These are phyloP conservation scores for Plasmodium knowlesi DNA, from an alignment of 169 alveolate species.

Conservation along the genomic window DNA sequence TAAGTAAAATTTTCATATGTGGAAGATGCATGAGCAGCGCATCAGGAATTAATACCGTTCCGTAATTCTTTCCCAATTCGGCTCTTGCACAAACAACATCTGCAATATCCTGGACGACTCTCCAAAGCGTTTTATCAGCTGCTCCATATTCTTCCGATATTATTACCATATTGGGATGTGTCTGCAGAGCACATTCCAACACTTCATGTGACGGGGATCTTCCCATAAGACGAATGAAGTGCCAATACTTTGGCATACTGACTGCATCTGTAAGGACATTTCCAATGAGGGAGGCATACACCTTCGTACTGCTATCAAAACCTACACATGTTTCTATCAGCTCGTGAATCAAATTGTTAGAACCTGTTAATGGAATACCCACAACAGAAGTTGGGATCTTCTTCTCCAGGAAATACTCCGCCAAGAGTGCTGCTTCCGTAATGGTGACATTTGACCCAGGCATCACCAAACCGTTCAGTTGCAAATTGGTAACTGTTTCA, in stretches of 20 bases:
- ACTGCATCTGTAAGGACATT: slow-evolving; percentile 98
- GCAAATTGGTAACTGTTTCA: slow-evolving; percentile 86
- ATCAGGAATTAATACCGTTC: slow-evolving; percentile 97
- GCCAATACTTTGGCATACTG: slow-evolving; percentile 98
- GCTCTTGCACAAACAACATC: slow-evolving; percentile 96
- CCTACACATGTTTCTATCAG: slow-evolving; percentile 96
- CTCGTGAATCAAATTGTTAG: slow-evolving; percentile 92
- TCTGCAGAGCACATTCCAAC: slow-evolving; percentile 95
- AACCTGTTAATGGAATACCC: slow-evolving; percentile 97
- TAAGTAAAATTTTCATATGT: slow-evolving; percentile 91
- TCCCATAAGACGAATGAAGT: slow-evolving; percentile 97
- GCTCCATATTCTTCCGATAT: slow-evolving; percentile 97
- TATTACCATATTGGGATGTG: slow-evolving; percentile 97
- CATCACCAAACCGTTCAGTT: slow-evolving; percentile 94
- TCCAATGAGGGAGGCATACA: slow-evolving; percentile 97
- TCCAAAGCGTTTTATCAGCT: slow-evolving; percentile 94
- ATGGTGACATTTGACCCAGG: slow-evolving; percentile 97
- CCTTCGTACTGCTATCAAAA: slow-evolving; percentile 97
- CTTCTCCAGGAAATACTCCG: slow-evolving; percentile 91
- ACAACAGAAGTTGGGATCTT: slow-evolving; percentile 91
- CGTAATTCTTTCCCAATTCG: slow-evolving; percentile 94
- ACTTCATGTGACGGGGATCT: slow-evolving; percentile 97
- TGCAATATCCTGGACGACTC: slow-evolving; percentile 95
- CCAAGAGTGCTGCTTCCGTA: slow-evolving; percentile 93
- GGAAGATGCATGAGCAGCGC: slow-evolving; percentile 96